A percentile compares a stretch with the other conserved stretches of the same genome.
These are phyloP conservation scores for Eragrostis curvula DNA, from an alignment of 176 grass and related monocot genomes.

Conservation along the genomic window DNA sequence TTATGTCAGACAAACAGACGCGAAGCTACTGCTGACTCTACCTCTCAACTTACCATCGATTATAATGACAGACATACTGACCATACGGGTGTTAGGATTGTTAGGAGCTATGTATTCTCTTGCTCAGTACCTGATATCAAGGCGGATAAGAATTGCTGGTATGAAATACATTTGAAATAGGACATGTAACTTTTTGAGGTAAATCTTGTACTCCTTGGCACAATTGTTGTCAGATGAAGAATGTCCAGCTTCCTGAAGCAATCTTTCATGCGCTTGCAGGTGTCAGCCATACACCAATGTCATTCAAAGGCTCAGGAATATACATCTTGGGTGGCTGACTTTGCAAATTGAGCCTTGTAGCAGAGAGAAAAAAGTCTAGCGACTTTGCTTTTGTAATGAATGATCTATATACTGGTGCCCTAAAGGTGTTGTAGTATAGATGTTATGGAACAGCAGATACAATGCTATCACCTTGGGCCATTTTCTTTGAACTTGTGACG, in stretches of 20 bases:
- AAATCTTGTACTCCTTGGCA: slow-evolving; percentile 39
- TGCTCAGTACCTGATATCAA: slow-evolving; percentile 85
- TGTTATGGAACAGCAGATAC: slow-evolving; percentile 22
- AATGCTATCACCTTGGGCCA: slow-evolving; percentile 29
- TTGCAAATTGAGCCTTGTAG: slow-evolving; percentile 2
- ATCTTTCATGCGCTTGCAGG: slow-evolving; percentile 42
- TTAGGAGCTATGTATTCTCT: slow-evolving; percentile 94
- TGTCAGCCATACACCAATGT: slow-evolving; percentile 21
- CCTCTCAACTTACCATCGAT: slow-evolving; percentile 91
- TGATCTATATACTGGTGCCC: slow-evolving; percentile 37
- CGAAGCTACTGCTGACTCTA: slow-evolving; percentile 82
- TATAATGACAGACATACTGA: slow-evolving; percentile 87
- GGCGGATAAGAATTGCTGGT: slow-evolving; percentile 89
- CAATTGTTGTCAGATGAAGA: not conserved
- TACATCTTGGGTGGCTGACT: not conserved
- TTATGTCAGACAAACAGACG: slow-evolving; percentile 91
- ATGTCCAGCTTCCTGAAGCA: slow-evolving; percentile 25
- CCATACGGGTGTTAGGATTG: slow-evolving; percentile 87
- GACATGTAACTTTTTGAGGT: slow-evolving; percentile 56
- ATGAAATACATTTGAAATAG: slow-evolving; percentile 93
- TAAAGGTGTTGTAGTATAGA: slow-evolving; percentile 41
- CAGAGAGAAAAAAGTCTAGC: slow-evolving; percentile 2
- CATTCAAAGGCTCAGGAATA: slow-evolving; percentile 7
- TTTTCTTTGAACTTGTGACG: slow-evolving; percentile 12
- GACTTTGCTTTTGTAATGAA: slow-evolving; percentile 25